Conservation (phyloP, 1,284 basidiomycete genomes). For the Cryptococcus depauperatus region DNA sequence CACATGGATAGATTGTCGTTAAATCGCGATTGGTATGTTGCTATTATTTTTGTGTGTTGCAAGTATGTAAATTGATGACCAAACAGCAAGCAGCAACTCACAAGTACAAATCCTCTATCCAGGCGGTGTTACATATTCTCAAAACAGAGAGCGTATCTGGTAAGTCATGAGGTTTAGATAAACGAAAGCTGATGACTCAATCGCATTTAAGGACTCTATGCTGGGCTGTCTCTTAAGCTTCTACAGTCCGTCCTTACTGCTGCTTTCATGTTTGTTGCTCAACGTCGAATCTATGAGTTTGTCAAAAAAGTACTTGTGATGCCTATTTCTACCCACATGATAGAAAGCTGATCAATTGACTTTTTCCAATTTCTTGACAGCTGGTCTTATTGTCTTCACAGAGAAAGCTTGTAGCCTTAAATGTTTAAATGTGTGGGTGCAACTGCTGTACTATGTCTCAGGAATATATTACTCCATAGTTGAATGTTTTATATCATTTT, state of each 20-base stretch:
- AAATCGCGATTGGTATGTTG: conserved; percentile 42
- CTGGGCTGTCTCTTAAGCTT: conserved; percentile 74
- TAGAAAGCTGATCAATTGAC: too few relatives aligned
- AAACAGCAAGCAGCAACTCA: conserved; percentile 44
- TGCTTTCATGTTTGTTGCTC: conserved; percentile 77
- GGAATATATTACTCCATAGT: too few relatives aligned
- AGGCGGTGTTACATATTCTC: conserved; percentile 51
- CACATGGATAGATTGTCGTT: conserved; percentile 38
- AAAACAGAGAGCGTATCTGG: conserved; percentile 61
- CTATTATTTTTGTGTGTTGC: background rate
- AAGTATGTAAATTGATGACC: background rate
- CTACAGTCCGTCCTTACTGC: conserved; percentile 83
- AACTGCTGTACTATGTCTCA: too few relatives aligned
- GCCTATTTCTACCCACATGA: too few relatives aligned
- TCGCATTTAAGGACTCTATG: conserved; percentile 59
- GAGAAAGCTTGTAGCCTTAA: too few relatives aligned
- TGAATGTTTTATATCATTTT: too few relatives aligned
- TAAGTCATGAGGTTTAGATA: conserved; percentile 12
- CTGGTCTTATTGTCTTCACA: too few relatives aligned
- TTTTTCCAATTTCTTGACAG: too few relatives aligned
- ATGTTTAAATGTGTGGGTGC: too few relatives aligned
- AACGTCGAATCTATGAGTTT: conserved; percentile 54
- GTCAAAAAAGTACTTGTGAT: conserved; percentile 44
- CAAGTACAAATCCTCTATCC: conserved; percentile 43
- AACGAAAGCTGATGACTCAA: background rate